Percentiles rank a stretch among this genome's conserved stretches.
phyloP scores from a whole-genome alignment of 2,329 filamentous ascomycete species.

The Mollisiaceae sp. region DNA sequence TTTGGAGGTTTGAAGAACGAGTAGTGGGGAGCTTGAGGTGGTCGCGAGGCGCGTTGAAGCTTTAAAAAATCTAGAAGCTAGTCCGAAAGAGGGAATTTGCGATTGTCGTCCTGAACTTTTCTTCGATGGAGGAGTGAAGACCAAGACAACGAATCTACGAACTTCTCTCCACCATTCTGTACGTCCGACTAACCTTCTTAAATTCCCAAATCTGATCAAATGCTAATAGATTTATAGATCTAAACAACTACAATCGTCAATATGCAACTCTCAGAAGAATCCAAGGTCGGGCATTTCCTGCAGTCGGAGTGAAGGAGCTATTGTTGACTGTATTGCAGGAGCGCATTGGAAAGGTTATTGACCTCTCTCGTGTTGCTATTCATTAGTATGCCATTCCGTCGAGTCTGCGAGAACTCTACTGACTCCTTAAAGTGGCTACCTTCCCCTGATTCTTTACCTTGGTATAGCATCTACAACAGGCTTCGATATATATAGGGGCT shows the following conservation, averaged over 20 bases:
- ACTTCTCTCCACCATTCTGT: constrained; percentile 20
- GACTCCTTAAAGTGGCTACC: constrained; percentile 74
- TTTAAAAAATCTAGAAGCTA: constrained; percentile 25
- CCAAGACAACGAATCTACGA: constrained; percentile 20
- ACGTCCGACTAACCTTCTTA: constrained; percentile 2
- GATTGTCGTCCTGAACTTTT: constrained; percentile 29
- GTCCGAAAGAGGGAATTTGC: constrained; percentile 24
- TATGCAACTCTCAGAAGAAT: constrained; percentile 83
- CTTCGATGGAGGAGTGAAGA: not conserved
- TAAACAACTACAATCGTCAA: constrained; percentile 28
- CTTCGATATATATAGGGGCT: constrained; percentile 22
- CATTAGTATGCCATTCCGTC: constrained; percentile 75
- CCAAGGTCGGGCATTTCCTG: constrained; percentile 69
- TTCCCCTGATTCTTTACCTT: constrained; percentile 95
- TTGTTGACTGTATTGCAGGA: constrained; percentile 63
- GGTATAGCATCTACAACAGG: constrained; percentile 58
- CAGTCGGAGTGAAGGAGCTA: constrained; percentile 7
- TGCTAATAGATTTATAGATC: constrained; percentile 27
- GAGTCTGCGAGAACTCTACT: constrained; percentile 37
- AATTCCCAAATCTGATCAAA: not conserved
- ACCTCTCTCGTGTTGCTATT: constrained; percentile 89
- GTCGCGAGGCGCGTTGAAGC: constrained; percentile 30
- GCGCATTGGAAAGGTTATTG: constrained; percentile 96
- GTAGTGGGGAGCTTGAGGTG: constrained; percentile 22
- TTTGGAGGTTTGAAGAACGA: constrained; percentile 9